These are phyloP conservation scores for Pleurotus ostreatus DNA, from an alignment of 768 basidiomycete species.

Conservation along the genomic window DNA sequence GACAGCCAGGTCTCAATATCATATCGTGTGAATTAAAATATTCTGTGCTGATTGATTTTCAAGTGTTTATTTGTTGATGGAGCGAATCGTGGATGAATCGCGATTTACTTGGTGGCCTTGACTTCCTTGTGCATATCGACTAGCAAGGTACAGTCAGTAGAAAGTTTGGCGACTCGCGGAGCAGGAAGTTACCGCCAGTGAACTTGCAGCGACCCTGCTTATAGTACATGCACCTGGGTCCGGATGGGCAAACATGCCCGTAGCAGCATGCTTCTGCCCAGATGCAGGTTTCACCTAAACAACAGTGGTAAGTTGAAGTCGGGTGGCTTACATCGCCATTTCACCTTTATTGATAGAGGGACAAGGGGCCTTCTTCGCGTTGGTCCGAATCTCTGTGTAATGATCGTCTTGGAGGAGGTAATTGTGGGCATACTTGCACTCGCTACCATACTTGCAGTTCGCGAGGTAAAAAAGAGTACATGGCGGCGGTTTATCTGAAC, in stretches of 20 bases:
- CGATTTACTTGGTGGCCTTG: not conserved
- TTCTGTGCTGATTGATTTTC: not conserved
- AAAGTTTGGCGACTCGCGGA: slow-evolving; percentile 5
- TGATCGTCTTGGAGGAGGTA: slow-evolving; percentile 54
- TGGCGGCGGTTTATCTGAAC: slow-evolving; percentile 56
- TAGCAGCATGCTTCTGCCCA: slow-evolving; percentile 61
- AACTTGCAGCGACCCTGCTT: slow-evolving; percentile 62
- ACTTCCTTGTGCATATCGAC: slow-evolving; percentile 35
- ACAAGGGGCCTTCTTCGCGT: slow-evolving; percentile 62
- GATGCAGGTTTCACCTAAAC: slow-evolving; percentile 47
- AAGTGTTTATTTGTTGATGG: not conserved
- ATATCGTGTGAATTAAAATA: not conserved
- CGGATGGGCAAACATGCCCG: slow-evolving; percentile 46
- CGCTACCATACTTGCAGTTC: slow-evolving; percentile 52
- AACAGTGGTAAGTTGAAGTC: not conserved
- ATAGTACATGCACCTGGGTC: slow-evolving; percentile 39
- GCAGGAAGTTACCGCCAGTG: slow-evolving; percentile 41
- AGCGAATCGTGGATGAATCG: not conserved
- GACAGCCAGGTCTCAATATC: not conserved
- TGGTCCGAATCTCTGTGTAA: slow-evolving; percentile 46
- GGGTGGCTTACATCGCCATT: slow-evolving; percentile 9
- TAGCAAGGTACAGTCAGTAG: slow-evolving; percentile 15
- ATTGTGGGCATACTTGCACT: slow-evolving; percentile 62
- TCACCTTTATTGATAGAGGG: slow-evolving; percentile 54
- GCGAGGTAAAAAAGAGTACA: slow-evolving; percentile 66